Evolutionary conservation across 257 asterid species (phyloP), one percentile per base, ranked within the genome.

Genomic region (Petunia secreta): DNA sequence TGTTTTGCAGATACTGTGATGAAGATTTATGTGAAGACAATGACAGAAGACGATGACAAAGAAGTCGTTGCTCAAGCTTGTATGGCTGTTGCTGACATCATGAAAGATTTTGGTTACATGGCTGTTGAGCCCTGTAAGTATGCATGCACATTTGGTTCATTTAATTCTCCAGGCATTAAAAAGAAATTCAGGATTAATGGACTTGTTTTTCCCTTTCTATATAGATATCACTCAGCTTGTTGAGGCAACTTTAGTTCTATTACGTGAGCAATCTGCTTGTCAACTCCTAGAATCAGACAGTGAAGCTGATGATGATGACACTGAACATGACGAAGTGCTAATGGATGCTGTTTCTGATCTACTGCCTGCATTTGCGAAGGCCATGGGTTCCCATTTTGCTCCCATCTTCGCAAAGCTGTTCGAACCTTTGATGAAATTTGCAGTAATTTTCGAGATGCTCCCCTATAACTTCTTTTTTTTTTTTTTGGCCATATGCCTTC

Each of bases 341-440:
- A 96, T 94, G 99, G 99, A 96, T 89, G 98, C 99, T 75, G 98
- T 96, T 86, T 94, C 98, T 37, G 99, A 96, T 75, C 93, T 96
- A 78, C 98, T 96, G 85, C 99, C 98, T 77, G 99, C 98, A 81
- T 90, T 90, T 85, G 97, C 99, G 40, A 94, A 89, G 91, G 97
- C 89, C 40, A 83, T 96, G 98, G 98, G 99, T 76, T 44, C 91
- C 81, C 94, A 94, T 54, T 96, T 96, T 87, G 94, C 98, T 77
- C 93, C 98, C 40, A 85, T 92, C 39, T 92, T 96, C 79, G 80
- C 93, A 50, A 92, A 89, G 86, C 82, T 96, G 81, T 96, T 89
- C 80, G 93, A 89, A 78, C 98, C 98, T 48, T 84, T 96, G 88
- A 92, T 96, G 97, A 96, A 91, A 87, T 96, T 88, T 86, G 90